Evolutionary conservation across 1,139 yeast species (phyloP), one percentile per base, ranked within the genome.

Genomic region (Debaryomyces sp.): DNA sequence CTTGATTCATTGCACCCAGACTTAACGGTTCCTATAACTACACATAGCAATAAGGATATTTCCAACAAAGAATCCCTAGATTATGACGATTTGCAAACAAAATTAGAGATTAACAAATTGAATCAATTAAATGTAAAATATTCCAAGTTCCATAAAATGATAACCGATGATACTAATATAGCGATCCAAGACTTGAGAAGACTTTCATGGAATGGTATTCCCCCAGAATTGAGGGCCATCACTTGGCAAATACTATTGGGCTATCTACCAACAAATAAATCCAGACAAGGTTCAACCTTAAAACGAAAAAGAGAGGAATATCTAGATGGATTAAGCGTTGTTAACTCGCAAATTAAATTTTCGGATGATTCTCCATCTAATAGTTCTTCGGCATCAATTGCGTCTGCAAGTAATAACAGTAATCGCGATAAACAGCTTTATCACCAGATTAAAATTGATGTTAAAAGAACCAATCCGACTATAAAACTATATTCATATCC

Each of bases 391-490:
- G 43, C 47, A 12, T 55, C 57, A 5, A 43, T 44, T 29, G 52
- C 54, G 12, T 48, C 54, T 10, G 67, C 72, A 29, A 82, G 80
- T 44, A 77, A 81, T 45, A 63, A 64, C 34, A 59, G 57, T 37
- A 66, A 57, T 48, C 60, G 71, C 51, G 97, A 92, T 58, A 88
- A 83, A 57, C 84, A 84, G 44, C 82, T 96, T 54, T 94, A 96
- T 87, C 99, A 95, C 70, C 99, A 94, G 70, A 92, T 94, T 53
- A 87, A 87, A 51, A 94, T 95, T 52, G 99, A 94, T 64, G 92
- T 95, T 29, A 96, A 96, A 43, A 78, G 99, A 61, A 94, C 99
- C 0, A 90, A 91, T 59, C 99, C 98, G 1, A 83, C 85, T 41
- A 80, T 91, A 47, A 82, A 81, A 53, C 74, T 94, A 35, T 94